Conservation (phyloP, 140 eudicot genomes). For the Bidens hawaiensis region DNA sequence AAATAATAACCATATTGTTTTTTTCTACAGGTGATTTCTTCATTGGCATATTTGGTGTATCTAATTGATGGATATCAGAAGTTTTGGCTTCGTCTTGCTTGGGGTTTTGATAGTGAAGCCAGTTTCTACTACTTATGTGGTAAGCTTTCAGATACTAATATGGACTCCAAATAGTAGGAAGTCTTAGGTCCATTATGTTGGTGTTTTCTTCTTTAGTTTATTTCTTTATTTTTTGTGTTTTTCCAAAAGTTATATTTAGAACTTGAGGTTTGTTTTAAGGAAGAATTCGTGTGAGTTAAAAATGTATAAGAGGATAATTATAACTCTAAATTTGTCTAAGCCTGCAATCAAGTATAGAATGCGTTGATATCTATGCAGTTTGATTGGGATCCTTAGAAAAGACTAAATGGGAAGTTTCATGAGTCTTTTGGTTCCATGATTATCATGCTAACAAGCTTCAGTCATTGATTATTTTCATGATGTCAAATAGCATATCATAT, state of each 20-base stretch:
- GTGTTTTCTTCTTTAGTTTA: background rate
- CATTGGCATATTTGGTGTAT: slow-evolving; percentile 73
- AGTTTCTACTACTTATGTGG: slow-evolving; percentile 93
- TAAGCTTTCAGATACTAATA: slow-evolving; percentile 27
- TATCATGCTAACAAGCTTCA: background rate
- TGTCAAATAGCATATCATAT: background rate
- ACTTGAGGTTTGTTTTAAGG: background rate
- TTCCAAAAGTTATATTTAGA: slow-evolving; percentile 1
- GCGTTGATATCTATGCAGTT: background rate
- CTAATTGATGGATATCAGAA: slow-evolving; percentile 68
- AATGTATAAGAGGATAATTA: background rate
- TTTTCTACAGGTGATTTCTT: slow-evolving; percentile 68
- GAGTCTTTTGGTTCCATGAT: background rate
- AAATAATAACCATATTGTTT: background rate
- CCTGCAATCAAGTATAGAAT: background rate
- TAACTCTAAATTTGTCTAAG: background rate
- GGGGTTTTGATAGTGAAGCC: slow-evolving; percentile 80
- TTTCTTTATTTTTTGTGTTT: background rate
- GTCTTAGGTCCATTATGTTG: slow-evolving; percentile 3
- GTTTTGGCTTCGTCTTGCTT: slow-evolving; percentile 77
- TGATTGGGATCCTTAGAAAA: background rate
- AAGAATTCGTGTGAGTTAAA: background rate
- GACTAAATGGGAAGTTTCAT: background rate
- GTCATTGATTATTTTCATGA: background rate
- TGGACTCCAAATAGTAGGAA: background rate